These are phyloP conservation scores for Saccharomycopsis malanga DNA, from an alignment of 805 yeast genomes.

Conservation along the genomic window DNA sequence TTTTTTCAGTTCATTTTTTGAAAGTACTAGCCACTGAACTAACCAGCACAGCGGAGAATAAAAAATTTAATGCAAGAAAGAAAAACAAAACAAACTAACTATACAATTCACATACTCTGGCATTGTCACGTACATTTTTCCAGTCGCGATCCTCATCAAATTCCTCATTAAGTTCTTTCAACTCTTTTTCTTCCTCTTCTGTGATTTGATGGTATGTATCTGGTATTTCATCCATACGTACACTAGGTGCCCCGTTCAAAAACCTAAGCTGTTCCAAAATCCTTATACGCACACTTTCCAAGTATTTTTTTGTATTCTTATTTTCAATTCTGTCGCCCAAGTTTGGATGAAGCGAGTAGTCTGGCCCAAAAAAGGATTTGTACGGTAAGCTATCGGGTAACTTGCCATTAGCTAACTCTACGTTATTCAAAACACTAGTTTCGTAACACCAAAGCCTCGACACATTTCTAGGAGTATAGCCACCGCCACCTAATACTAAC, in stretches of 20 bases:
- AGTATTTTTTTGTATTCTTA: conserved; percentile 72
- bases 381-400: conserved; percentile 71
- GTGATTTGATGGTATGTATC: conserved; percentile 36
- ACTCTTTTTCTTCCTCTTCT: conserved; percentile 21
- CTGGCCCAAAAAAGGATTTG: conserved; percentile 82
- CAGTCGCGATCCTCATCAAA: conserved; percentile 3
- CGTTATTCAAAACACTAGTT: conserved; percentile 72
- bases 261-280: conserved; percentile 75
- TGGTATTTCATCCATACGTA: conserved; percentile 82
- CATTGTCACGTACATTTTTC: conserved; percentile 7
- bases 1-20: too few species aligned
- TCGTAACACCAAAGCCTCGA: conserved; percentile 94
- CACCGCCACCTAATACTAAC: conserved; percentile 95
- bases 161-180: conserved; percentile 20
- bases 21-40: too few species aligned
- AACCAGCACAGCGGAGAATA: too few species aligned
- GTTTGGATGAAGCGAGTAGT: conserved; percentile 79
- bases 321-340: conserved; percentile 77
- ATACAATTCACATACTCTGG: conserved; percentile 6
- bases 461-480: conserved; percentile 94
- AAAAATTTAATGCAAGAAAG: too few species aligned
- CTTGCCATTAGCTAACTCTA: conserved; percentile 42
- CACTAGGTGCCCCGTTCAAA: conserved; percentile 89
- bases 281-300: conserved; percentile 71
- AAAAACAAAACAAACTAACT: too few species aligned